Base-by-base conservation (phyloP, 1,284 basidiomycete species). In the Tilletia caries region DNA sequence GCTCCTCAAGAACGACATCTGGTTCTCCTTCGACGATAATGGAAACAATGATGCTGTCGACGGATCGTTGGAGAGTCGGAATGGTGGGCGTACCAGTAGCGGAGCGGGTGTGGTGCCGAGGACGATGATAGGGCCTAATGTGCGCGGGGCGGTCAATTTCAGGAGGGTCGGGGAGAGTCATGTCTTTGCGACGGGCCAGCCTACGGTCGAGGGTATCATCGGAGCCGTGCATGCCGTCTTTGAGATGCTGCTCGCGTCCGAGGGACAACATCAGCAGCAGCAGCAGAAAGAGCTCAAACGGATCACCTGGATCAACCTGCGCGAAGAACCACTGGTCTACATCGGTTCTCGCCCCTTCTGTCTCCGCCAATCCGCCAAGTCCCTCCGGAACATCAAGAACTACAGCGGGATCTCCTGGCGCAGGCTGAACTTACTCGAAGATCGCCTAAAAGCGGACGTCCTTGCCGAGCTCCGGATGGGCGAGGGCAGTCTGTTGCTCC, bases 61-160 rank as follows among this genome's bases (percentile, higher is more conserved):
- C 13, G 5, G 44, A 43, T 41, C 37, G 37, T n/a, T n/a, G n/a
- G n/a, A n/a, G n/a, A n/a, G n/a, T n/a, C n/a, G n/a, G n/a, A n/a
- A n/a, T n/a, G n/a, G n/a, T n/a, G n/a, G n/a, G n/a, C n/a, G n/a
- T n/a, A n/a, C n/a, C n/a, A n/a, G n/a, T n/a, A n/a, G n/a, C n/a
- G n/a, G n/a, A 13, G 37, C 37, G 37, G 13, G 13, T 5, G 37
- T 41, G 37, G 37, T 41, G 5, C 37, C 37, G 37, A 41, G 37
- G 37, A 41, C 37, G 37, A 41, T 20, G 15, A 37, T 62, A 13
- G 58, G 70, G 18, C 60, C 75, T 3, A 74, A 74, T 8, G 77
- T 98, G 60, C 90, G 92, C 1, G 96, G 96, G 10, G 93, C 93
- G 1, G 91, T 93, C 84, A 98, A 98, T 81, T 98, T 98, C 86